These are phyloP conservation scores for Coniochaeta sp. DNA, from an alignment of 2,329 filamentous ascomycete genomes.

Conservation along the genomic window DNA sequence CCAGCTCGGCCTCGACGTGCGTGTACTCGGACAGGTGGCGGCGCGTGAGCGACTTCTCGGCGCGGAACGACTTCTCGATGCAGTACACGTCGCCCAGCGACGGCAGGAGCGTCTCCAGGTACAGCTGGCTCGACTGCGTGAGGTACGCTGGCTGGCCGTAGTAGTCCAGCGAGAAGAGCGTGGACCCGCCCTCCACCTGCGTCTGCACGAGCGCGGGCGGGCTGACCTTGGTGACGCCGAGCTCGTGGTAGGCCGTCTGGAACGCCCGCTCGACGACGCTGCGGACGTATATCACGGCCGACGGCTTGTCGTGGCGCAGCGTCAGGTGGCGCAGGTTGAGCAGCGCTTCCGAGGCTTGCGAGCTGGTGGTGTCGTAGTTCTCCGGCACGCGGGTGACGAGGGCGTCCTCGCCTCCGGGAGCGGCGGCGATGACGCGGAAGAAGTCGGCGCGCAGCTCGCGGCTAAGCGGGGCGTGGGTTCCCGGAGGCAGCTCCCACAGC, in stretches of 20 bases:
- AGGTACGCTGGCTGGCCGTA: conserved; percentile 76
- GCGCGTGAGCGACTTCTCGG: conserved; percentile 90
- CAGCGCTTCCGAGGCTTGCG: conserved; percentile 27
- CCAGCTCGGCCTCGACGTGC: conserved; percentile 91
- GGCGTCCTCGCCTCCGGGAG: conserved; percentile 81
- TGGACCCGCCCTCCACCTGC: conserved; percentile 86
- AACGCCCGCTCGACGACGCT: conserved; percentile 77
- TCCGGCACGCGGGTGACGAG: conserved; percentile 73
- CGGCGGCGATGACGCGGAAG: conserved; percentile 71
- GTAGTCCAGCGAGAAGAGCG: conserved; percentile 69
- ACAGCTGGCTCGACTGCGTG: conserved; percentile 94
- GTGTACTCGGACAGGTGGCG: conserved; percentile 95
- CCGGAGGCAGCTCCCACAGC: conserved; percentile 72
- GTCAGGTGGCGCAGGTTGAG: conserved; percentile 80
- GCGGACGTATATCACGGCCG: conserved; percentile 82
- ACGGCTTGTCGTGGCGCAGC: conserved; percentile 75
- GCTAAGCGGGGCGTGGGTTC: conserved; percentile 71
- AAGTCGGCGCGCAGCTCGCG: conserved; percentile 89
- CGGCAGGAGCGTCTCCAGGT: conserved; percentile 90
- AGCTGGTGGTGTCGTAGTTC: conserved; percentile 34
- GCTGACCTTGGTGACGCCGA: conserved; percentile 72
- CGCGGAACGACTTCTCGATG: conserved; percentile 97
- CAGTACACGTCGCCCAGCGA: conserved; percentile 94
- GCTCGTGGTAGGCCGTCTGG: conserved; percentile 68
- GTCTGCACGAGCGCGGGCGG: conserved; percentile 92